Conservation (phyloP, 2,329 filamentous ascomycete genomes). For the Cladosporium halotolerans region DNA sequence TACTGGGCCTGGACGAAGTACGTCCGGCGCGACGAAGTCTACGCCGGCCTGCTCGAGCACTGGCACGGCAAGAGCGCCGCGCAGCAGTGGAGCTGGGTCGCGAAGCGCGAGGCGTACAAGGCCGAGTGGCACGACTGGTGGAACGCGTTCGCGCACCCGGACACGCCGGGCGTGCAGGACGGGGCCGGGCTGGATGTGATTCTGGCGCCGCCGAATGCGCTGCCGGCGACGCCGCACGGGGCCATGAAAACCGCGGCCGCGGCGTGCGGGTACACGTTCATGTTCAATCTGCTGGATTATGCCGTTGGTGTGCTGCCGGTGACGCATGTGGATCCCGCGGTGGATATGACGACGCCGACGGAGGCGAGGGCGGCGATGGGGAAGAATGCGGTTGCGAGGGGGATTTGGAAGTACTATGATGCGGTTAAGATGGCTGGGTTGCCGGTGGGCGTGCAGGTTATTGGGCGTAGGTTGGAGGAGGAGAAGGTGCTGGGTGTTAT, state of each 20-base stretch:
- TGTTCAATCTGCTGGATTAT: conserved; percentile 91
- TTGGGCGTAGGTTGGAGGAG: conserved; percentile 73
- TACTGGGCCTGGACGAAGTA: conserved; percentile 90
- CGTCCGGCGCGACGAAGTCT: conserved; percentile 65
- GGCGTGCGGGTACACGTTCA: conserved; percentile 86
- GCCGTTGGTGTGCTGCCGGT: conserved; percentile 75
- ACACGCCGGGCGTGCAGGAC: conserved; percentile 12
- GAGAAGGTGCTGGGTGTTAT: conserved; percentile 81
- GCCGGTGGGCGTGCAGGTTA: conserved; percentile 78
- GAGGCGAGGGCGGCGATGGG: conserved; percentile 56
- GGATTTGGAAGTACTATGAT: conserved; percentile 83
- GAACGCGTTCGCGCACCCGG: conserved; percentile 50
- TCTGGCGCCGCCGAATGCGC: conserved; percentile 80
- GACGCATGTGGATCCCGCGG: conserved; percentile 67
- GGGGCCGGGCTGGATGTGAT: conserved; percentile 61
- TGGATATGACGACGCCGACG: conserved; percentile 58
- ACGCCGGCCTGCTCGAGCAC: conserved; percentile 68
- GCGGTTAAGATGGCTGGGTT: conserved; percentile 76
- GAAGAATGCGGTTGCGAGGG: conserved; percentile 67
- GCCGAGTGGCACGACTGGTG: conserved; percentile 80
- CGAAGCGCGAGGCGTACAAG: conserved; percentile 70
- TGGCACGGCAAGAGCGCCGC: conserved; percentile 69
- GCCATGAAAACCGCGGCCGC: conserved; percentile 81
- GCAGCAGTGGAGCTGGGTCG: conserved; percentile 78
- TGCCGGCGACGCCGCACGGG: conserved; percentile 77